Conservation (phyloP, 1,284 basidiomycete genomes). For the Ceratorhiza oryzae-sativae region DNA sequence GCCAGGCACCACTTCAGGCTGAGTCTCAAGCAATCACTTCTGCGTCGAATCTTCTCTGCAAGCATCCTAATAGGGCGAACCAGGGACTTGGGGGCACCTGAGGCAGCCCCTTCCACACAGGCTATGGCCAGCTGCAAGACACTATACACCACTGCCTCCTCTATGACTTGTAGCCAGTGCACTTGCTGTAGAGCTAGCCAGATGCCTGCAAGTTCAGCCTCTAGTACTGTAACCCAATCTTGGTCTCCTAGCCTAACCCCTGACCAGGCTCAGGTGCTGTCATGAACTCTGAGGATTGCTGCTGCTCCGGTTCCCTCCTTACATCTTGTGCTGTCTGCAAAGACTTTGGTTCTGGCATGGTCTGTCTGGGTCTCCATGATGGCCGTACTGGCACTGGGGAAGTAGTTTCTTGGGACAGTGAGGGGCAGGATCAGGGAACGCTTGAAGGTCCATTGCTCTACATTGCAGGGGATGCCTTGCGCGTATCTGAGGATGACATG, state of each 20-base stretch:
- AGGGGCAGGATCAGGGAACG: neutral
- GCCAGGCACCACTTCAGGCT: conserved; percentile 36
- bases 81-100: neutral
- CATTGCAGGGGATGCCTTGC: neutral
- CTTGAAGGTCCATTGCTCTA: conserved; percentile 6
- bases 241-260: neutral
- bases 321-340: neutral
- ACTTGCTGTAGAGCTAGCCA: neutral
- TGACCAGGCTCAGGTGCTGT: neutral
- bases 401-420: neutral
- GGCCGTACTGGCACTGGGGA: neutral
- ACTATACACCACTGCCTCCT: neutral
- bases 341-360: neutral
- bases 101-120: neutral
- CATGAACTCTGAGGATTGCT: neutral
- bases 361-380: neutral
- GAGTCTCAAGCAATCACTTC: neutral
- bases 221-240: neutral
- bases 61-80: neutral
- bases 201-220: conserved; percentile 1
- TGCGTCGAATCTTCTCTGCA: neutral
- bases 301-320: neutral
- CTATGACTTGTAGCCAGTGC: neutral
- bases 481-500: neutral
- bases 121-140: conserved; percentile 2